Evolutionary conservation across 2,329 filamentous ascomycete genomes (phyloP), one percentile per base, ranked within the genome.

Genomic region (Ascochyta koolunga): DNA sequence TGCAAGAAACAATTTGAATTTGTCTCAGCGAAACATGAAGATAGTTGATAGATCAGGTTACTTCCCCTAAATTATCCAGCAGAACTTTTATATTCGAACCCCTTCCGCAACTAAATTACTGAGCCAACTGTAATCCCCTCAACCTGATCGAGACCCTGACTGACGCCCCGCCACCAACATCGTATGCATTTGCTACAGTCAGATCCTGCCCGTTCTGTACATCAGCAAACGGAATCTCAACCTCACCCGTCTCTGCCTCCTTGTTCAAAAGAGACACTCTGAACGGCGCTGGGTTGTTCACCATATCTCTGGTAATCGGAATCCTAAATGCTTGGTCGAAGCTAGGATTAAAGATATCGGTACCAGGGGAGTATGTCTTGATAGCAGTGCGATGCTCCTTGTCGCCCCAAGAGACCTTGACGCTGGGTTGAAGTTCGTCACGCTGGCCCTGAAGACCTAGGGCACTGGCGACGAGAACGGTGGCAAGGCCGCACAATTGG

Each of bases 341-440:
- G 2, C 73, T 68, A 2, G 79, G 79, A 60, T 80, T 82, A 68
- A 77, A 78, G 56, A 81, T 79, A 43, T 81, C 79, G 2, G 65
- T 74, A 2, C 79, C 79, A 0, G 78, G 78, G 2, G 68, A 71
- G 61, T 81, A 79, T 0, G 71, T 65, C 67, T 79, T 77, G 49
- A 72, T 66, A 1, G 70, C 74, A 0, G 79, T 81, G 44, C 64
- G 67, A 70, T 78, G 80, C 19, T 71, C 68, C 56, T 75, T 73
- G 8, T 50, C 68, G 15, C 77, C 77, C 76, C 76, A 80, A 0
- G 70, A 67, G 1, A 81, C 71, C 61, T 75, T 74, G 46, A 82
- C 72, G 60, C 77, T 80, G 24, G 79, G 79, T 45, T 77, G 77
- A 13, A 81, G 66, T 47, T 77, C 72, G 16, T 79, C 72, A 35